Evolutionary conservation across 2,329 filamentous ascomycete genomes (phyloP).

Genomic region (Aspergillus persii): DNA sequence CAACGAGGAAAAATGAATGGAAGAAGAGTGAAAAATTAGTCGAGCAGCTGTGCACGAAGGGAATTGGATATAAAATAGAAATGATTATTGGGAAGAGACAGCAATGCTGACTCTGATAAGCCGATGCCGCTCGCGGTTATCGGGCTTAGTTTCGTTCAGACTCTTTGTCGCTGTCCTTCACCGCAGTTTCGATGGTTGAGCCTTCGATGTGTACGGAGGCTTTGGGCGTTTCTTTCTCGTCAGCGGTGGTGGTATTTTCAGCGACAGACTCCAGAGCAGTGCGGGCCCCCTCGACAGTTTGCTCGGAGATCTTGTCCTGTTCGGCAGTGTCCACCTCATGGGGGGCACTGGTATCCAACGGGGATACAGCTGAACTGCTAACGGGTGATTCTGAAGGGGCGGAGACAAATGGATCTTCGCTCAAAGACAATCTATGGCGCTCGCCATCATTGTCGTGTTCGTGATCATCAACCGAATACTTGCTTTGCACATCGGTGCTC

Average conservation of each 20-base stretch:
- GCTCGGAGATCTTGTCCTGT: conserved; percentile 5
- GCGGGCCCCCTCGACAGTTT: background rate
- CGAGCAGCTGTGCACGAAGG: conserved; percentile 7
- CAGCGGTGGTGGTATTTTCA: background rate
- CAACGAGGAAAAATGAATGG: background rate
- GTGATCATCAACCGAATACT: conserved; percentile 4
- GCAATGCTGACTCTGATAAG: background rate
- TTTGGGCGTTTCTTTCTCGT: background rate
- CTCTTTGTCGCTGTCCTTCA: conserved; percentile 1
- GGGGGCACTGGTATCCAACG: conserved; percentile 2
- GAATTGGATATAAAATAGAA: background rate
- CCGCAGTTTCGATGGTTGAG: background rate
- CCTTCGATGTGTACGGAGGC: background rate
- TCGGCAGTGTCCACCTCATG: background rate
- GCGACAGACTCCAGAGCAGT: background rate
- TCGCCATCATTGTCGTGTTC: conserved; percentile 1
- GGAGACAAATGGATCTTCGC: conserved; percentile 14
- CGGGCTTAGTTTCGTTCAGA: background rate
- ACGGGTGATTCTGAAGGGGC: conserved; percentile 10
- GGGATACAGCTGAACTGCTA: conserved; percentile 10
- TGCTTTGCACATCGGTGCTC: background rate
- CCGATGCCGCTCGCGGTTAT: background rate
- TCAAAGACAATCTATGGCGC: conserved; percentile 6
- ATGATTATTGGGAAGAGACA: background rate
- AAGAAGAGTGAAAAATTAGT: conserved; percentile 6